A percentile compares a stretch with the other conserved stretches of the same genome.
Conservation (phyloP, 2,329 filamentous ascomycete species). For the Fusarium anguioides region DNA sequence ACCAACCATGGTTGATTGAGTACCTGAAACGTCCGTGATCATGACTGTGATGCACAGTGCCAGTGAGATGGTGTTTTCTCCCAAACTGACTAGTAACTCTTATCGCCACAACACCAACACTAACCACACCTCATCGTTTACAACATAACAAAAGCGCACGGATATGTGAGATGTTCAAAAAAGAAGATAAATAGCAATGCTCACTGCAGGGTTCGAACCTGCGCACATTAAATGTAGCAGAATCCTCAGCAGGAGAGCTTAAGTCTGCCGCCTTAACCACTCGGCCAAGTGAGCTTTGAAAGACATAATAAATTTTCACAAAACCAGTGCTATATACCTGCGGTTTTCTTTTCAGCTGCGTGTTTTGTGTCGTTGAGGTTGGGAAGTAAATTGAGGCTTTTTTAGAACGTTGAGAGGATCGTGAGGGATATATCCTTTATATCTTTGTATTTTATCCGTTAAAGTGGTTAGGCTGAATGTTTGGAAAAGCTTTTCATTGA, state of each 20-base stretch:
- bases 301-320: neutral
- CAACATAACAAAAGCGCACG: too few relatives aligned
- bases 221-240: slow-evolving; percentile 21
- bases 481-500: neutral
- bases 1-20: too few relatives aligned
- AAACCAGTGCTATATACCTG: too few relatives aligned
- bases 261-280: slow-evolving; percentile 29
- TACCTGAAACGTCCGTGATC: too few relatives aligned
- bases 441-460: neutral
- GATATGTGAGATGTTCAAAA: too few relatives aligned
- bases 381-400: neutral
- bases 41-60: neutral
- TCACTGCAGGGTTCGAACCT: slow-evolving; percentile 20
- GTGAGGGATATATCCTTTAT: slow-evolving; percentile 1
- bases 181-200: neutral
- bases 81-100: too few relatives aligned
- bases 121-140: neutral
- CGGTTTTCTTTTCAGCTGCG: too few relatives aligned
- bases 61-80: neutral
- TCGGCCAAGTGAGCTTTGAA: slow-evolving; percentile 19
- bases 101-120: neutral
- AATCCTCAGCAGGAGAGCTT: slow-evolving; percentile 8
- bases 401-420: neutral
- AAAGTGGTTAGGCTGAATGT: neutral
- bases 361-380: too few relatives aligned